These are phyloP conservation scores for Penicillium hesseltinei DNA, from an alignment of 2,329 filamentous ascomycete species.

Conservation along the genomic window DNA sequence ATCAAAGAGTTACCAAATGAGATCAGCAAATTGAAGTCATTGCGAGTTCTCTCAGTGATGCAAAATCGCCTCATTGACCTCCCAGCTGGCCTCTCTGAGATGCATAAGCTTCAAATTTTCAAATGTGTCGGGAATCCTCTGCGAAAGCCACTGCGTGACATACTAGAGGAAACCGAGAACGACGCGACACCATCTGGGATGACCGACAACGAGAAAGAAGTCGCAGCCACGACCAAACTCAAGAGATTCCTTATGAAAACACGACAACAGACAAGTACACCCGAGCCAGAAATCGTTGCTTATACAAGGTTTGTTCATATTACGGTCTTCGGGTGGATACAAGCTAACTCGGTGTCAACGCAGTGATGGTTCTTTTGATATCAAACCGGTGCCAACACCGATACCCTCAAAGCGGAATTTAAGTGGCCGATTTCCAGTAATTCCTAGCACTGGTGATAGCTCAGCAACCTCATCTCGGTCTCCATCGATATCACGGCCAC, in stretches of 20 bases:
- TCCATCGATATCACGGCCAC: conserved; percentile 64
- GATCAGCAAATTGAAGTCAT: conserved; percentile 74
- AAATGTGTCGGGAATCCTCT: conserved; percentile 89
- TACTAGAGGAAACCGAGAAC: conserved; percentile 64
- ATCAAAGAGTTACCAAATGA: conserved; percentile 74
- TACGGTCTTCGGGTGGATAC: background rate
- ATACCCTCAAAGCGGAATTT: conserved; percentile 50
- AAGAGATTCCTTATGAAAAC: conserved; percentile 55
- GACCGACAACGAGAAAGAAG: conserved; percentile 60
- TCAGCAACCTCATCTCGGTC: conserved; percentile 67
- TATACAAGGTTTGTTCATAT: conserved; percentile 41
- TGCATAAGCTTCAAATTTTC: conserved; percentile 82
- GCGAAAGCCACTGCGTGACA: conserved; percentile 70
- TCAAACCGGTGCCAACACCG: conserved; percentile 66
- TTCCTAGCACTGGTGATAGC: conserved; percentile 51
- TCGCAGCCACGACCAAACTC: conserved; percentile 58
- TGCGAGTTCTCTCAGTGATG: conserved; percentile 85
- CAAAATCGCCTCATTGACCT: conserved; percentile 84
- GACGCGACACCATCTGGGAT: conserved; percentile 58
- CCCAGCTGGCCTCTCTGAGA: conserved; percentile 80
- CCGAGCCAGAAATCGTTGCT: conserved; percentile 47
- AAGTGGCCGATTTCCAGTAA: conserved; percentile 60
- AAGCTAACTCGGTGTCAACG: conserved; percentile 28
- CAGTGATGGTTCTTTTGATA: conserved; percentile 73
- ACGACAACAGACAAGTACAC: conserved; percentile 41